Base-by-base conservation (phyloP, 257 asterid genomes). In the Voacanga thouarsii region DNA sequence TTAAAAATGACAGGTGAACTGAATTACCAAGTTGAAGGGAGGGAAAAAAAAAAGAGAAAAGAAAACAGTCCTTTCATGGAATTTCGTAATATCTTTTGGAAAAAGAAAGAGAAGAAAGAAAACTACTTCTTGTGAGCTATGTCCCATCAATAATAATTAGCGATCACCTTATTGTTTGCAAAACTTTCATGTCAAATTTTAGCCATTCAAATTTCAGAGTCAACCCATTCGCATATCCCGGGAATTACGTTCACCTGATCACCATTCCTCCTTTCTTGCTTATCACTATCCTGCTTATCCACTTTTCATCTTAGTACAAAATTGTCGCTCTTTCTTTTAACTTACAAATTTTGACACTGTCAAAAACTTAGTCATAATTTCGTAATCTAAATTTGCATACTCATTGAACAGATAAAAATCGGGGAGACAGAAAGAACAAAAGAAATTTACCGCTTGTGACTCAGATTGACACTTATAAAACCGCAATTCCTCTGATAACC, bases 401-500 rank as follows among this genome's bases (percentile, higher is more conserved):
- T 63, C 23, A 68, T 26, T 72, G 59, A 53, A 72, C 26, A 71
- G 39, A 64, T 51, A 67, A 12, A 47, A 50, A 44, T 5, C 30
- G 5, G 43, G 71, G 28, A 51, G 67, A 8, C 23, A 49, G 59
- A 24, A 23, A 6, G 41, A 80, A 9, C 64, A 61, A 33, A 56
- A 69, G 82, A 47, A 43, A 79, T 39, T 84, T 86, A 94, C 98
- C 94, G 67, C 39, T 24, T 85, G 89, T 61, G 75, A 82, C 74
- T 82, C 89, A 18, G 64, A 78, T 45, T 43, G 88, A 72, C 15
- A 56, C 87, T 89, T 89, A 71, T 85, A 84, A 55, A 82, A 83
- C 6, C 78, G 85, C 81, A 93, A 77, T 80, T 93, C 96, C 75
- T 90, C 92, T 45, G 81, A 78, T 84, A 95, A 82, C 78, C 74